Evolutionary conservation across 1,284 basidiomycete species (phyloP), one percentile per base, ranked within the genome.

Genomic region (Paramarasmius palmivorus): DNA sequence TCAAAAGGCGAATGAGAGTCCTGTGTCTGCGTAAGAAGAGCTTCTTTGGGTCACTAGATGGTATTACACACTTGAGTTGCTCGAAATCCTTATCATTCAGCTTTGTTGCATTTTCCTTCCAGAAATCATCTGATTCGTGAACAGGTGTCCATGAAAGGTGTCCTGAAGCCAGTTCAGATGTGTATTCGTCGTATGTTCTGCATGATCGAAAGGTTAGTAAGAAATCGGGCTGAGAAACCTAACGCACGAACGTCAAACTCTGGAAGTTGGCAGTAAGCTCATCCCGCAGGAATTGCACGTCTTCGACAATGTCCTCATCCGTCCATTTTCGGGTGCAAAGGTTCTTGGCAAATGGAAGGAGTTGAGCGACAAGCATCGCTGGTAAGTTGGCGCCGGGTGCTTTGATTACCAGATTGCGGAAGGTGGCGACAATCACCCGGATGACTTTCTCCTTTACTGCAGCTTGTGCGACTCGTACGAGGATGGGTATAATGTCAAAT

Each of bases 371-470:
- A 23, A 99, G 81, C 92, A 99, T 95, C 3, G 93, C 87, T 15
- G 94, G 90, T 9, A 98, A 78, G 67, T 98, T 99, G 26, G 82
- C 83, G 0, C 81, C 74, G 1, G 93, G 88, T 1, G 92, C 91
- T 65, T 92, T 91, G 25, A 79, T 76, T 14, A 98, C 84, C 26
- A 98, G 78, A 68, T 98, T 98, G 56, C 88, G 78, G 74, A 98
- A 92, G 0, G 95, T 95, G 6, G 96, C 93, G 9, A 98, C 80
- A 50, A 96, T 86, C n/a, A 99, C 90, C 17, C 96, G 88, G 57
- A 94, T 91, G 25, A 99, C 93, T 70, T 99, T 99, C 74, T 99
- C 96, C 73, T 99, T 99, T 40, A 93, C 90, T 1, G 95, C 95
- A 17, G 75, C 83, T 68, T 95, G 92, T 2, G 94, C 94, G 26